These are phyloP conservation scores for Colletotrichum sp. DNA, from an alignment of 2,329 filamentous ascomycete species.

Conservation along the genomic window DNA sequence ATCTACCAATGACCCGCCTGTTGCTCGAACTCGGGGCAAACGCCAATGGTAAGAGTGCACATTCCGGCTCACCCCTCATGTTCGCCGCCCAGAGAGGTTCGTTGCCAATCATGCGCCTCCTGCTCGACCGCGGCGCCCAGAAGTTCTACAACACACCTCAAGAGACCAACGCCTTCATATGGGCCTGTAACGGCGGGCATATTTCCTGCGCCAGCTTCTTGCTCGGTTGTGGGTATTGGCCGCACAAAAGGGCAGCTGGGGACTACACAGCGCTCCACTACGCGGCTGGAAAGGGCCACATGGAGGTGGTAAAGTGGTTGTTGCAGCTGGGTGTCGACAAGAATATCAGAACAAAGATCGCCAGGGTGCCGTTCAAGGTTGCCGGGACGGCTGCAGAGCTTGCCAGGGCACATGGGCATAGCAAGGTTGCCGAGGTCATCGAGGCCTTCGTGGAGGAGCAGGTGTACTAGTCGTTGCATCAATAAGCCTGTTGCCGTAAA, in stretches of 20 bases:
- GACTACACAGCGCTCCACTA: constrained; percentile 13
- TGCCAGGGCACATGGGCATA: not conserved
- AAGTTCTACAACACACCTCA: not conserved
- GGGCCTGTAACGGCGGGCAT: not conserved
- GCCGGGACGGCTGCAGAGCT: constrained; percentile 5
- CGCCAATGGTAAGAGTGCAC: not conserved
- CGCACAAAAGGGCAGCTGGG: not conserved
- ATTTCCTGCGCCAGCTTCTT: not conserved
- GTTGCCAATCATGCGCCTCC: not conserved
- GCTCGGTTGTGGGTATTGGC: not conserved
- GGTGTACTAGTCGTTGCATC: not conserved
- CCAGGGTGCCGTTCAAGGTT: not conserved
- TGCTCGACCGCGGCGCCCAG: not conserved
- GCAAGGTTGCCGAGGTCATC: not conserved
- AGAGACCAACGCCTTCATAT: not conserved
- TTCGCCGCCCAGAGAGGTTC: not conserved
- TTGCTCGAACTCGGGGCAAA: not conserved
- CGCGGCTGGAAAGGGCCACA: not conserved
- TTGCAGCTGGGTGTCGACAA: constrained; percentile 15
- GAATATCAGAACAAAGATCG: not conserved
- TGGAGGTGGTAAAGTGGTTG: constrained; percentile 1
- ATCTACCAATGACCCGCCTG: not conserved
- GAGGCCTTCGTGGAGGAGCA: not conserved
- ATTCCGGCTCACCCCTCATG: not conserved
- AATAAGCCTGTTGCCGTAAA: not conserved